A percentile compares a stretch with the other conserved stretches of the same genome.
Evolutionary conservation across 257 asterid genomes (phyloP).

Genomic region (Solanum bulbocastanum): DNA sequence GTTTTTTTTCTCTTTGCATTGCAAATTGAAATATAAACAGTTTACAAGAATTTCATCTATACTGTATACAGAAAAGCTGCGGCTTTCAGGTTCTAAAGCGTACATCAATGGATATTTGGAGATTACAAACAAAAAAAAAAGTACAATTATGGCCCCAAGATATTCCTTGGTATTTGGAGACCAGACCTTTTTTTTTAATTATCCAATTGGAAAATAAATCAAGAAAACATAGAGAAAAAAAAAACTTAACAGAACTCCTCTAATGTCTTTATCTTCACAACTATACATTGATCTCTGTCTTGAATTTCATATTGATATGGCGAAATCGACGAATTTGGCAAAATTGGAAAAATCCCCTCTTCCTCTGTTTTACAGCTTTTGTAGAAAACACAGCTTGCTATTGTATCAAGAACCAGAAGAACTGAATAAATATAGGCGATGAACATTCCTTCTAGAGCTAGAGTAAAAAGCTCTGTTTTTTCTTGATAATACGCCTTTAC

Average conservation of each 20-base stretch:
- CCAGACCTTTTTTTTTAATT: neutral
- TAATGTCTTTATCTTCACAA: conserved; percentile 9
- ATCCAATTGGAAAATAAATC: neutral
- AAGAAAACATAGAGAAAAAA: neutral
- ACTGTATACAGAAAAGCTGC: neutral
- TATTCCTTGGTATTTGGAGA: neutral
- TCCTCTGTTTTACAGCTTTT: conserved; percentile 25
- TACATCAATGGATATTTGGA: neutral
- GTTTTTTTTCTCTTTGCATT: neutral
- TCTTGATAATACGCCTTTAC: conserved; percentile 13
- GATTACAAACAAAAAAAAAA: neutral
- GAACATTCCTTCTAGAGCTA: conserved; percentile 39
- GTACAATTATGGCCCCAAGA: neutral
- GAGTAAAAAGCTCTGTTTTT: neutral
- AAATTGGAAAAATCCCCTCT: neutral
- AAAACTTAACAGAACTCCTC: conserved; percentile 15
- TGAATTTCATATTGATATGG: conserved; percentile 11
- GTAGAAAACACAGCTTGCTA: conserved; percentile 31
- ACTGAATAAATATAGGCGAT: conserved; percentile 43
- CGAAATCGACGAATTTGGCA: neutral
- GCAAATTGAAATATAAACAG: neutral
- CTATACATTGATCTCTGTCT: conserved; percentile 8
- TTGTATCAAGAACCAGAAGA: conserved; percentile 39
- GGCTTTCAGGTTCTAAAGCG: neutral
- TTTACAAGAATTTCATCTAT: neutral